Percentiles rank a stretch among this genome's conserved stretches.
Conservation (phyloP, 148 eudicot species). For the Bassia scoparia region DNA sequence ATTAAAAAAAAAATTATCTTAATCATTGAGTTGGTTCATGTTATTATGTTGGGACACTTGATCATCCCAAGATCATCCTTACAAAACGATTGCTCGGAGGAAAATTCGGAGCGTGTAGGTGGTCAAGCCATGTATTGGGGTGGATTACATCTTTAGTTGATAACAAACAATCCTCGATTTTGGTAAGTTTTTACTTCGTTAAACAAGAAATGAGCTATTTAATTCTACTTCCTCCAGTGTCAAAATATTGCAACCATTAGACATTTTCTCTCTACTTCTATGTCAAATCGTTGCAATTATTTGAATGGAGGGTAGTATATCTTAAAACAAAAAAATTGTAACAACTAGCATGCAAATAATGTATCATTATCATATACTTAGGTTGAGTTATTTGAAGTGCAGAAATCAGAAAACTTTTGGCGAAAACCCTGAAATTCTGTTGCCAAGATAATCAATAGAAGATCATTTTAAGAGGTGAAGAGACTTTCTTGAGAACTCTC, state of each 20-base stretch:
- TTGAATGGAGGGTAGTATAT: too few species aligned
- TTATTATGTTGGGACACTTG: background rate
- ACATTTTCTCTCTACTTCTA: too few species aligned
- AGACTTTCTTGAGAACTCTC: slow-evolving; percentile 65
- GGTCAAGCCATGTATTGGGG: slow-evolving; percentile 80
- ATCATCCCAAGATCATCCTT: slow-evolving; percentile 34
- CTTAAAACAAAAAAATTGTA: too few species aligned
- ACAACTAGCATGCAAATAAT: background rate
- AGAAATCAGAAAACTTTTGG: slow-evolving; percentile 43
- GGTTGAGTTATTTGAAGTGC: slow-evolving; percentile 48
- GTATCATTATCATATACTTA: background rate
- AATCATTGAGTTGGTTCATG: background rate
- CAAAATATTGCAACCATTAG: too few species aligned
- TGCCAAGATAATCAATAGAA: slow-evolving; percentile 54
- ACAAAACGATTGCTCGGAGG: slow-evolving; percentile 63
- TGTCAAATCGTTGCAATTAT: too few species aligned
- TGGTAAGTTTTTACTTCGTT: slow-evolving; percentile 41
- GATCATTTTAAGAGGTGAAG: slow-evolving; percentile 57
- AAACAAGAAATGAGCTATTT: too few species aligned
- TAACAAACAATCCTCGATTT: slow-evolving; percentile 31
- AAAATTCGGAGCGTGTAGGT: slow-evolving; percentile 74
- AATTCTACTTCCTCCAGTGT: too few species aligned
- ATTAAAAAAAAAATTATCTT: too few species aligned
- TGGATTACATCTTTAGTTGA: slow-evolving; percentile 68
- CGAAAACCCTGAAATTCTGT: slow-evolving; percentile 40